Percentiles rank a stretch among this genome's conserved stretches.
These are phyloP conservation scores for Syzygium aqueum DNA, from an alignment of 345 rosid genomes.

Conservation along the genomic window DNA sequence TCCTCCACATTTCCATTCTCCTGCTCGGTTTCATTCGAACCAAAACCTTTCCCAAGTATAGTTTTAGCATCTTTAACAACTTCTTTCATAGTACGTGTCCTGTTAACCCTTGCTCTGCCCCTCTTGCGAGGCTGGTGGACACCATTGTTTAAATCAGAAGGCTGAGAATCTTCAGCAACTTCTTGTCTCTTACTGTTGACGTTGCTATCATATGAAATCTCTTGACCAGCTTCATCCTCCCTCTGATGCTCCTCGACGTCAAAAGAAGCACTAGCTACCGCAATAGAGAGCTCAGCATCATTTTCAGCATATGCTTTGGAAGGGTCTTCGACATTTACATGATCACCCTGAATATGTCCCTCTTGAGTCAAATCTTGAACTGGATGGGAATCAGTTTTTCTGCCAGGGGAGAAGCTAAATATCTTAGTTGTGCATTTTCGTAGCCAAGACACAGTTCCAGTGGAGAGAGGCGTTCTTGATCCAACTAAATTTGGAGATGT, in stretches of 20 bases:
- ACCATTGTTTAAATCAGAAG: slow-evolving; percentile 37
- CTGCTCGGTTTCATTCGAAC: slow-evolving; percentile 30
- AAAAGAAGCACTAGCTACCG: slow-evolving; percentile 21
- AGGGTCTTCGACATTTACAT: slow-evolving; percentile 20
- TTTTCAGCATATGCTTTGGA: slow-evolving; percentile 21
- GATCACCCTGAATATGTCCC: slow-evolving; percentile 13
- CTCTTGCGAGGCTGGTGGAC: slow-evolving; percentile 27
- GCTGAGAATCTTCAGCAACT: slow-evolving; percentile 36
- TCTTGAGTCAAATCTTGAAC: slow-evolving; percentile 21
- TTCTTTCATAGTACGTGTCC: slow-evolving; percentile 69
- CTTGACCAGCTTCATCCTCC: slow-evolving; percentile 35
- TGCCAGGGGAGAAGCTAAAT: slow-evolving; percentile 62
- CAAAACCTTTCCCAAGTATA: slow-evolving; percentile 50
- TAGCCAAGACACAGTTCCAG: slow-evolving; percentile 68
- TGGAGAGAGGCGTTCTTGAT: slow-evolving; percentile 42
- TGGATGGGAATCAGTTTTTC: slow-evolving; percentile 35
- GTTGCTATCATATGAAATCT: slow-evolving; percentile 40
- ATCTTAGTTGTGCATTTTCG: slow-evolving; percentile 79
- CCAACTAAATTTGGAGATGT: slow-evolving; percentile 22
- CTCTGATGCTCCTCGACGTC: slow-evolving; percentile 37
- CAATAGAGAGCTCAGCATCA: slow-evolving; percentile 36
- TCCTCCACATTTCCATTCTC: slow-evolving; percentile 39
- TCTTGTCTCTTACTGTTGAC: slow-evolving; percentile 34
- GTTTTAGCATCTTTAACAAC: slow-evolving; percentile 72
- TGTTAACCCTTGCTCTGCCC: slow-evolving; percentile 43